Base-by-base conservation (phyloP, 441 rosid genomes). In the Codiaeum variegatum region DNA sequence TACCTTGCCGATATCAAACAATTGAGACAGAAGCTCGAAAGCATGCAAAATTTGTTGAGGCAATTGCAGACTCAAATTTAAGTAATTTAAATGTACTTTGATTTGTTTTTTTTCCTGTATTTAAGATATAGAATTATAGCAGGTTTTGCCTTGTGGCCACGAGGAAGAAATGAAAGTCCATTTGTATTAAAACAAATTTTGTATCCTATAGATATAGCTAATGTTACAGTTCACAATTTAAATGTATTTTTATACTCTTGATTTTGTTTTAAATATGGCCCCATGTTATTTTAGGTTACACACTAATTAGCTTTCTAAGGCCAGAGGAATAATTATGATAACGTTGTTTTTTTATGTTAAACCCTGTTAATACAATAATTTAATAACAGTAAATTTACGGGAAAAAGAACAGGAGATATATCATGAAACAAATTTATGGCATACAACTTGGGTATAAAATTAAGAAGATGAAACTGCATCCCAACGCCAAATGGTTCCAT, bases 401-500 rank as follows among this genome's bases (percentile, higher is more conserved):
- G 13, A 62, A 6, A 36, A 7, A n/a, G 3, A 29, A 40, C 13
- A 40, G 2, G 1, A 12, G 12, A 1, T 5, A 12, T 21, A 23
- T 23, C n/a, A 59, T 1, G 2, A 23, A 51, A 26, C 58, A 32
- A 44, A 42, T 42, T 32, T 62, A 69, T 8, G 8, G 15, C 34
- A 16, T 23, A 51, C 34, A 59, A 60, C 21, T 52, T 34, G 24
- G 26, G 18, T 52, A 65, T 40, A 40, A 8, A 9, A 40, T 40
- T 40, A 40, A 40, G 44, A 40, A 46, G 85, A 76, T 61, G 86
- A 67, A 34, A 78, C 56, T 6, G 81, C 86, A 79, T 95, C 98
- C 98, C 99, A 92, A 8, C 99, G 94, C 98, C 98, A 92, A 75
- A 92, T 88, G 0, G 98, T 88, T 55, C 98, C 99, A 70, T 95